Conservation (phyloP, 495 filamentous ascomycete genomes). For the Bombardia bombarda region DNA sequence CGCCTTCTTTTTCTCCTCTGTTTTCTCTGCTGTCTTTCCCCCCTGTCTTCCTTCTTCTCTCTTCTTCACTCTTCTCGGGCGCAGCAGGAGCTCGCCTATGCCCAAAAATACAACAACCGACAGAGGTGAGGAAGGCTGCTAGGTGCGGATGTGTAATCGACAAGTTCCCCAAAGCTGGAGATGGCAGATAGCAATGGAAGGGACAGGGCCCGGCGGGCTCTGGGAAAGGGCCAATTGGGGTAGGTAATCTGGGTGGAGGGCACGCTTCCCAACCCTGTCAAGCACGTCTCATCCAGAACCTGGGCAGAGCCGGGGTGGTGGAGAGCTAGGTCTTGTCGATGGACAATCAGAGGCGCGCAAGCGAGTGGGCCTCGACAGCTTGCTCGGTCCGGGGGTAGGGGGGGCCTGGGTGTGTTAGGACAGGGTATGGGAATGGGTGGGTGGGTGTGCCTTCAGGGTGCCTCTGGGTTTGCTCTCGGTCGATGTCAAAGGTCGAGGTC, state of each 20-base stretch:
- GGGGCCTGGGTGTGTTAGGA: not conserved
- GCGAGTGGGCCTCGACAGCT: slow-evolving; percentile 16
- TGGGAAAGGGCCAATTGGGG: no score
- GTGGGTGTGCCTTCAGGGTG: no score
- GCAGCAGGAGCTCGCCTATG: no score
- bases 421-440: no score
- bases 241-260: slow-evolving; percentile 17
- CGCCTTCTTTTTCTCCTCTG: not conserved
- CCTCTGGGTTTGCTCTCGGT: no score
- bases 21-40: not conserved
- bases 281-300: slow-evolving; percentile 18
- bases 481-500: no score
- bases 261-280: slow-evolving; percentile 13
- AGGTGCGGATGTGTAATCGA: no score
- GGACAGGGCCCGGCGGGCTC: slow-evolving; percentile 12
- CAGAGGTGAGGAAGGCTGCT: no score
- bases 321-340: slow-evolving; percentile 12
- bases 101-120: not conserved
- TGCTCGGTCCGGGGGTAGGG: slow-evolving; percentile 12
- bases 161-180: not conserved
- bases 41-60: not conserved
- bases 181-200: not conserved
- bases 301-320: slow-evolving; percentile 12
- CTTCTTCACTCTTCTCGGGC: not conserved
- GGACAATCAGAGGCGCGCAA: slow-evolving; percentile 19